A percentile compares a stretch with the other conserved stretches of the same genome.
These are phyloP conservation scores for Fraxinus sp. DNA, from an alignment of 305 asterid genomes.

Conservation along the genomic window DNA sequence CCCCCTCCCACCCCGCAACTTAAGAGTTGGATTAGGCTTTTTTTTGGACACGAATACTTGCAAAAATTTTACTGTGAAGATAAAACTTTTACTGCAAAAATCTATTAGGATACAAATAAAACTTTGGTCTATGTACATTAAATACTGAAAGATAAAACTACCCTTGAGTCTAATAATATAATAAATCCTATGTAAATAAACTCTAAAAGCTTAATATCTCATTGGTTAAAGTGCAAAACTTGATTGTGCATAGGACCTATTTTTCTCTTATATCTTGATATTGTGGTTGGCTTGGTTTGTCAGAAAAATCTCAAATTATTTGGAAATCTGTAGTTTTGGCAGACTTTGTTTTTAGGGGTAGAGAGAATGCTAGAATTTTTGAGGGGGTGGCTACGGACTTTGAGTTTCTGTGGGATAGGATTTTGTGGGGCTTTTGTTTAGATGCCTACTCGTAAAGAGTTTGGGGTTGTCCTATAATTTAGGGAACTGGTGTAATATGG, in stretches of 20 bases:
- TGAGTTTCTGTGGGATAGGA: background rate
- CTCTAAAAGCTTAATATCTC: background rate
- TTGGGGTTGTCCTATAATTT: background rate
- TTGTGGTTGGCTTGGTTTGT: background rate
- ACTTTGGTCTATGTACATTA: background rate
- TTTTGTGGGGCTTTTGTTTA: background rate
- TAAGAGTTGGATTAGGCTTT: background rate
- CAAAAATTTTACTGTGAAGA: background rate
- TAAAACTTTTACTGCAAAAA: too few species aligned
- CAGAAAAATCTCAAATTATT: background rate
- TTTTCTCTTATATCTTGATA: background rate
- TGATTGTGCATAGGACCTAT: background rate
- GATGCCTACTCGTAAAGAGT: background rate
- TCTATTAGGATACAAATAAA: background rate
- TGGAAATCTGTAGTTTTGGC: background rate
- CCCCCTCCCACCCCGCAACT: background rate
- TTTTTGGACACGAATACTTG: background rate
- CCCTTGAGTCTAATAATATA: background rate
- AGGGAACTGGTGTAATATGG: background rate
- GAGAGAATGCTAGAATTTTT: background rate
- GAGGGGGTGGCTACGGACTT: background rate
- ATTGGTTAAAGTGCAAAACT: background rate
- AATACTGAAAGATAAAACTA: background rate
- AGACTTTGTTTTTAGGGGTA: background rate
- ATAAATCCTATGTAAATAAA: background rate